phyloP scores from a whole-genome alignment of 2,329 filamentous ascomycete genomes.

The Knufia petricola region DNA sequence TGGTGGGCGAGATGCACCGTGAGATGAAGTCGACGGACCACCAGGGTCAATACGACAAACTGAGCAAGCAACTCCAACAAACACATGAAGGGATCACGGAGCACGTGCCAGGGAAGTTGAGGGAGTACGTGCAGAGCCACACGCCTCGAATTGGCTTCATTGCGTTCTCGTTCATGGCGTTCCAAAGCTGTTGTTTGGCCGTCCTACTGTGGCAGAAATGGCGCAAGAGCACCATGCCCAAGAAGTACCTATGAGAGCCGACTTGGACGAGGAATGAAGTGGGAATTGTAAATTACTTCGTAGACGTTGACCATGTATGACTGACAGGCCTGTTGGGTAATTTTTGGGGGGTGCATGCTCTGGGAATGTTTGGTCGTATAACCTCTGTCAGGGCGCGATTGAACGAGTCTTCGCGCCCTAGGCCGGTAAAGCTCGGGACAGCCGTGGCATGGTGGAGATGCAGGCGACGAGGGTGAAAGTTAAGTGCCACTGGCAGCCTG shows the following conservation, averaged over 20 bases:
- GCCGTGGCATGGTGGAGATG: background rate
- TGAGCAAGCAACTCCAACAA: slow-evolving; percentile 45
- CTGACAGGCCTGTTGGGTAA: background rate
- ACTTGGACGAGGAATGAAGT: too few species aligned
- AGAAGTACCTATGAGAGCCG: slow-evolving; percentile 69
- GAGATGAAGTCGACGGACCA: slow-evolving; percentile 36
- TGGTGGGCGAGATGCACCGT: slow-evolving; percentile 3
- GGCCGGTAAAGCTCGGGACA: background rate
- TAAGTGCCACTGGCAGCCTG: too few species aligned
- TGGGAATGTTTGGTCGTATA: too few species aligned
- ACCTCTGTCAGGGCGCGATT: too few species aligned
- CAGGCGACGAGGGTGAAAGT: background rate
- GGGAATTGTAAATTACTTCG: too few species aligned
- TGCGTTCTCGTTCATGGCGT: slow-evolving; percentile 62
- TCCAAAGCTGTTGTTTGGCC: slow-evolving; percentile 61
- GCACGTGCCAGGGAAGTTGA: slow-evolving; percentile 35
- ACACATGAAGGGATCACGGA: slow-evolving; percentile 45
- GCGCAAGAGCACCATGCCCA: slow-evolving; percentile 64
- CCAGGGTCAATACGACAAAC: slow-evolving; percentile 42
- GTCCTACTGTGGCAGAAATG: slow-evolving; percentile 73
- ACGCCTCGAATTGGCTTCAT: slow-evolving; percentile 50
- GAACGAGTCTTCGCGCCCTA: background rate
- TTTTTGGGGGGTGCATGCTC: too few species aligned
- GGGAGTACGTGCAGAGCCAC: slow-evolving; percentile 21
- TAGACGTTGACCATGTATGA: background rate